A percentile compares a stretch with the other conserved stretches of the same genome.
Conservation (phyloP, 257 asterid genomes). For the Cordia subcordata region DNA sequence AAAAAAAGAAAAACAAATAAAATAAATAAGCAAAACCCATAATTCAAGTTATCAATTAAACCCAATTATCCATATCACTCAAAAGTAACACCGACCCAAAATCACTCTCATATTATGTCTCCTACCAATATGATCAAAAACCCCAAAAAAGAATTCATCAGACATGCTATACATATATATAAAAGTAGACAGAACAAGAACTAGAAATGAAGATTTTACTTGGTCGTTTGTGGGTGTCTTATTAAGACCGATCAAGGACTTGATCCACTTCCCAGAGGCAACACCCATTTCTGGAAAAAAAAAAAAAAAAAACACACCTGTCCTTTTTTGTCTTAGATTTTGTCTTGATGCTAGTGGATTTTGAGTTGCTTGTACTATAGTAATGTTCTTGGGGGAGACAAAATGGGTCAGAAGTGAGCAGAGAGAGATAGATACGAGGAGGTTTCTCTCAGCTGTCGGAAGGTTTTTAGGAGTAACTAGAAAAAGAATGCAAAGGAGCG, state of each 20-base stretch:
- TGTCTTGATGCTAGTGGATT: background rate
- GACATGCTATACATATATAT: background rate
- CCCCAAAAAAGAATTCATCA: background rate
- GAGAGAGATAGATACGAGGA: background rate
- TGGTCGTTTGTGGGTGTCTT: constrained; percentile 43
- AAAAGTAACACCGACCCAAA: no score
- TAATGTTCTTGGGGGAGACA: background rate
- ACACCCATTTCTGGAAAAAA: constrained; percentile 70
- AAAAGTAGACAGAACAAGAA: background rate
- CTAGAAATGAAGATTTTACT: constrained; percentile 27
- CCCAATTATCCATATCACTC: no score
- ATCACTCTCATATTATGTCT: no score
- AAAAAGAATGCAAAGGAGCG: constrained; percentile 4
- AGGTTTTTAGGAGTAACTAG: constrained; percentile 14
- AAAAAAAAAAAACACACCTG: background rate
- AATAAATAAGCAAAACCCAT: no score
- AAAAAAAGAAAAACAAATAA: background rate
- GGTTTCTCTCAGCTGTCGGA: constrained; percentile 3
- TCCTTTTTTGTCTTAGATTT: no score
- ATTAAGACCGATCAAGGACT: constrained; percentile 58
- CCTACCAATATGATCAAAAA: background rate
- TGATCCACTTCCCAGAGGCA: constrained; percentile 87
- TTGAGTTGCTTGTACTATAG: background rate
- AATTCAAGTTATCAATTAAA: no score
- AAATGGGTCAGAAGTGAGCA: background rate